Base-by-base conservation (phyloP, 352 stramenopile genomes). In the Phytophthora tentaculata region DNA sequence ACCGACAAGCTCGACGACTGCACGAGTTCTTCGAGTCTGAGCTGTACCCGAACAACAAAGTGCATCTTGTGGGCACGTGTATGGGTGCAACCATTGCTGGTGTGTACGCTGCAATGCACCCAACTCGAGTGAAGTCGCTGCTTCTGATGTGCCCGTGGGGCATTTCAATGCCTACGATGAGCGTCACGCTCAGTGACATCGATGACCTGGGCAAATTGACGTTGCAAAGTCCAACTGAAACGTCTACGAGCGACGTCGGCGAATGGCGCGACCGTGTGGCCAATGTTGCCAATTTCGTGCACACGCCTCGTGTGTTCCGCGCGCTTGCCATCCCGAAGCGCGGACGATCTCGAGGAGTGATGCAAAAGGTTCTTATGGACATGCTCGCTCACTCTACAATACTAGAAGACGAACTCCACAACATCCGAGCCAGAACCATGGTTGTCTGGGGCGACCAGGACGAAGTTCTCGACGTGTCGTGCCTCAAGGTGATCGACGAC, bases 61-160 rank as follows among this genome's bases (percentile, higher is more conserved):
- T 93, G 39, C 85, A 93, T 24, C 53, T 93, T 2, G 64, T 91
- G 7, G 85, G 85, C 6, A 88, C 78, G 32, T 90, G 79, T 43
- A 93, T 93, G 79, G 83, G 84, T 59, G 84, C 81, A 17, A 85
- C 88, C 64, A 77, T 93, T 64, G 78, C 80, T 4, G 84, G 84
- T 17, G 69, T 88, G 5, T 93, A 89, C 64, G 77, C 84, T 35
- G 79, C 81, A 24, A 85, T 81, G 73, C 79, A 90, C 47, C 76
- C 84, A 3, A 76, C 84, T 2, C 77, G 73, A 10, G 77, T 91
- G 28, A 74, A 73, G 17, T 90, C 83, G 13, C 54, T 91, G 10
- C 89, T 83, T 19, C 64, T 93, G 59, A 77, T 93, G 50, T 88
- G 83, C 52, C 83, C 84, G 2, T 86, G 83, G 52, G 84, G 84